These are phyloP conservation scores for Hypholoma sublateritium DNA, from an alignment of 768 basidiomycete species.

Conservation along the genomic window DNA sequence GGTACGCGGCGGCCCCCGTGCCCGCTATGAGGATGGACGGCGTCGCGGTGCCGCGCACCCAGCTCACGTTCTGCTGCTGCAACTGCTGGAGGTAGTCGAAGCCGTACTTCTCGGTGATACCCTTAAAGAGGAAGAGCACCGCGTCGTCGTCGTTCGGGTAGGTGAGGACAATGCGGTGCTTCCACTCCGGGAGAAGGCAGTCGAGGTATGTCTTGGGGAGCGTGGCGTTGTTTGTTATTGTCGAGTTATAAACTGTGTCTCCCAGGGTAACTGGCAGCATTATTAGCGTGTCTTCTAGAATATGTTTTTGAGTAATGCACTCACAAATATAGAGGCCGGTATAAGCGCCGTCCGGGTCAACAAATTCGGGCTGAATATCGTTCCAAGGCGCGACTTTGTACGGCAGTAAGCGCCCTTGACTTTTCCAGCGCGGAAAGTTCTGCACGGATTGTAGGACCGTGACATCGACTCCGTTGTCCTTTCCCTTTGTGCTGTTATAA, in stretches of 20 bases:
- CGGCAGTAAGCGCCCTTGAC: not conserved
- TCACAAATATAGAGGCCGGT: not conserved
- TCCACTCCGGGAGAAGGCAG: constrained; percentile 15
- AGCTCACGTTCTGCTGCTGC: constrained; percentile 17
- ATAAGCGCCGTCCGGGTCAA: not conserved
- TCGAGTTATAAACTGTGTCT: constrained; percentile 14
- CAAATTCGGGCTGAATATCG: not conserved
- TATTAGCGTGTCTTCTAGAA: not conserved
- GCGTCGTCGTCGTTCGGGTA: constrained; percentile 30
- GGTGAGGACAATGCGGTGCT: constrained; percentile 18
- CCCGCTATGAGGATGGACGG: constrained; percentile 18
- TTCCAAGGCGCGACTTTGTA: constrained; percentile 1
- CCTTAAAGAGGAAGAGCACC: constrained; percentile 23
- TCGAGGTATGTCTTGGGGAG: constrained; percentile 12
- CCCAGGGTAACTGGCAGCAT: not conserved
- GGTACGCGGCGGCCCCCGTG: not conserved
- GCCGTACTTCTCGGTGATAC: constrained; percentile 22
- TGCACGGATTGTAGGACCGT: not conserved
- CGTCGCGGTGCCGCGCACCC: constrained; percentile 24
- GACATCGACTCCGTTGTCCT: not conserved
- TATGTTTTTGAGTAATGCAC: not conserved
- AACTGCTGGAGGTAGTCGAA: constrained; percentile 18
- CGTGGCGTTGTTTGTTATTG: constrained; percentile 3
- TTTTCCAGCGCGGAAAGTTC: constrained; percentile 1
- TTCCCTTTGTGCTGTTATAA: not conserved